Percentiles rank a stretch among this genome's conserved stretches.
These are phyloP conservation scores for Plantago elongata DNA, from an alignment of 257 asterid genomes.

Conservation along the genomic window DNA sequence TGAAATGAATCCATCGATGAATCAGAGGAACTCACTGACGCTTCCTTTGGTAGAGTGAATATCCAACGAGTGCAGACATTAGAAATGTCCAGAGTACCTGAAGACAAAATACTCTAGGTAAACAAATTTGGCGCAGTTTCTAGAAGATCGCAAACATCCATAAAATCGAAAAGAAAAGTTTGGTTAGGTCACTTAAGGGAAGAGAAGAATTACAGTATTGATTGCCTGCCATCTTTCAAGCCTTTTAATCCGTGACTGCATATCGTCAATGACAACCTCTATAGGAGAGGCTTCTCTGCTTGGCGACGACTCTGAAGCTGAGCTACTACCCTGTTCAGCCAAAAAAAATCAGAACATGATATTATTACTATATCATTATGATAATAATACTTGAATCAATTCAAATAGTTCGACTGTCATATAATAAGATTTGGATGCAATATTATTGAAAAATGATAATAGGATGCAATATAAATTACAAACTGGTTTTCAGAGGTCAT, in stretches of 20 bases:
- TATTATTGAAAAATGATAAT: too few relatives aligned
- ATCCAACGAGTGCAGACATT: conserved; percentile 95
- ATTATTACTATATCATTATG: not conserved
- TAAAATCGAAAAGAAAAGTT: not conserved
- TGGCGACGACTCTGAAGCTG: conserved; percentile 83
- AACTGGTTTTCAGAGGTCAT: too few relatives aligned
- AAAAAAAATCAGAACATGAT: conserved; percentile 9
- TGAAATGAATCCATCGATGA: not conserved
- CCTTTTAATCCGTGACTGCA: conserved; percentile 86
- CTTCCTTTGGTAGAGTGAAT: conserved; percentile 80
- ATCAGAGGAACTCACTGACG: conserved; percentile 30
- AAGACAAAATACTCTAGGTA: not conserved
- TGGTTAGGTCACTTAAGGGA: not conserved
- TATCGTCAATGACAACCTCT: conserved; percentile 72
- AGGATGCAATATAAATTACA: too few relatives aligned
- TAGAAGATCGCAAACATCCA: not conserved
- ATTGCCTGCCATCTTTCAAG: conserved; percentile 85
- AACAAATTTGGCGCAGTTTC: not conserved
- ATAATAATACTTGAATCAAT: not conserved
- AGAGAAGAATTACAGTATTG: conserved; percentile 47
- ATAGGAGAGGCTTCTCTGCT: conserved; percentile 74
- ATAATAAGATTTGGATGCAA: too few relatives aligned
- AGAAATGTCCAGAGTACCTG: conserved; percentile 97
- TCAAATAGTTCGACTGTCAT: too few relatives aligned
- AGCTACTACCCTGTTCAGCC: conserved; percentile 63